Percentiles rank a stretch among this genome's conserved stretches.
These are phyloP conservation scores for Candolleomyces eurysporus DNA, from an alignment of 768 basidiomycete species.

Conservation along the genomic window DNA sequence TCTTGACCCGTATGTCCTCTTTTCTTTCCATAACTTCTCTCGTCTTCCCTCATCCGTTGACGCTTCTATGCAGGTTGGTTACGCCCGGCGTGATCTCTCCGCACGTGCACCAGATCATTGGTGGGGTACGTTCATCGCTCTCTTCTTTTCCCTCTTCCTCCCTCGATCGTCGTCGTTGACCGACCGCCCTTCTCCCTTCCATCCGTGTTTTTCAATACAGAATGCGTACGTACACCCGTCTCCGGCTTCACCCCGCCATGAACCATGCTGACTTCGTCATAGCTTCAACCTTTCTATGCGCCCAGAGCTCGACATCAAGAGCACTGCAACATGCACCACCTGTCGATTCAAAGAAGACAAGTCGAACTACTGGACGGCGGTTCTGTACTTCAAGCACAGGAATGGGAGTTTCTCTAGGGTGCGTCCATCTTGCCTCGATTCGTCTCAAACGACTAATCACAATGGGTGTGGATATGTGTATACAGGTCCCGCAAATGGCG, in stretches of 20 bases:
- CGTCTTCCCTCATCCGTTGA: neutral
- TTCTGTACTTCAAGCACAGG: slow-evolving; percentile 6
- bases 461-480: no score
- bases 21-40: neutral
- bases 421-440: neutral
- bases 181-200: no score
- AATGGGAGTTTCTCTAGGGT: slow-evolving; percentile 8
- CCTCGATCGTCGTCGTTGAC: no score
- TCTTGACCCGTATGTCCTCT: slow-evolving; percentile 5
- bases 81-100: slow-evolving; percentile 8
- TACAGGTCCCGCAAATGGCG: slow-evolving; percentile 3
- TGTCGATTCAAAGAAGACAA: slow-evolving; percentile 8
- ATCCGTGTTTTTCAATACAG: neutral
- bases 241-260: neutral
- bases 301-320: neutral
- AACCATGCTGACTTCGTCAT: neutral
- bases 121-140: slow-evolving; percentile 3
- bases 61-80: neutral
- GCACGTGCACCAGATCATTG: slow-evolving; percentile 11
- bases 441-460: no score
- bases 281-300: slow-evolving; percentile 6
- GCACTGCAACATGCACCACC: slow-evolving; percentile 3
- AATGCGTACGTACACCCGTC: slow-evolving; percentile 3
- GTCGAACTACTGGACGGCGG: slow-evolving; percentile 9
- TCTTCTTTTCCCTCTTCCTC: no score